Percentiles rank a stretch among this genome's conserved stretches.
Evolutionary conservation across 805 yeast species (phyloP).

Genomic region (Clavispora carvajalis): DNA sequence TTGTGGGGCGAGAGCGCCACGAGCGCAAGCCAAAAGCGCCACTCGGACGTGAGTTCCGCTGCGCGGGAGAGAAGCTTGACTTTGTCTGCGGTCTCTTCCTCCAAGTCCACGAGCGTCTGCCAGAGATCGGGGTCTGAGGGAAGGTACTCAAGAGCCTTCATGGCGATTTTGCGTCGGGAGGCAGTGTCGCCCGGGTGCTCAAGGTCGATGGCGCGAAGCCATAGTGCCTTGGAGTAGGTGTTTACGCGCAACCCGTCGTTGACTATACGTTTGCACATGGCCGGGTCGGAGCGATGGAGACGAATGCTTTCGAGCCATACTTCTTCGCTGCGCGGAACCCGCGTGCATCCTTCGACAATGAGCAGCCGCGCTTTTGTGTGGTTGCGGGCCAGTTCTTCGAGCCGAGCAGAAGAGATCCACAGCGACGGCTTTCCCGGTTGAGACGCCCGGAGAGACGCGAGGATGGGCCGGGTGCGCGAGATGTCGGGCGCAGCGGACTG

Average conservation of each 20-base stretch:
- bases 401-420: constrained; percentile 82
- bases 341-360: constrained; percentile 69
- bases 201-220: constrained; percentile 67
- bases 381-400: constrained; percentile 64
- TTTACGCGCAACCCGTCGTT: constrained; percentile 60
- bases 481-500: constrained; percentile 35
- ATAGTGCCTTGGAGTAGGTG: constrained; percentile 53
- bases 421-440: constrained; percentile 71
- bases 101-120: constrained; percentile 59
- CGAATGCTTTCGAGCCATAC: constrained; percentile 81
- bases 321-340: constrained; percentile 61
- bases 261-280: constrained; percentile 51
- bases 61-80: constrained; percentile 58
- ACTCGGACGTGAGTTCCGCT: constrained; percentile 58
- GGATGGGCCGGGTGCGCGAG: constrained; percentile 50
- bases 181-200: constrained; percentile 47
- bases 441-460: constrained; percentile 63
- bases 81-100: constrained; percentile 46
- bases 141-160: constrained; percentile 64
- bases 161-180: constrained; percentile 53
- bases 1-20: constrained; percentile 41
- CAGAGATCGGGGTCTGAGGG: constrained; percentile 62
- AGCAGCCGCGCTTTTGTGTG: constrained; percentile 51
- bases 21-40: constrained; percentile 61
- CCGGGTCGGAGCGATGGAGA: constrained; percentile 45